These are phyloP conservation scores for Xylariaceae sp. DNA, from an alignment of 2,329 filamentous ascomycete genomes.

Conservation along the genomic window DNA sequence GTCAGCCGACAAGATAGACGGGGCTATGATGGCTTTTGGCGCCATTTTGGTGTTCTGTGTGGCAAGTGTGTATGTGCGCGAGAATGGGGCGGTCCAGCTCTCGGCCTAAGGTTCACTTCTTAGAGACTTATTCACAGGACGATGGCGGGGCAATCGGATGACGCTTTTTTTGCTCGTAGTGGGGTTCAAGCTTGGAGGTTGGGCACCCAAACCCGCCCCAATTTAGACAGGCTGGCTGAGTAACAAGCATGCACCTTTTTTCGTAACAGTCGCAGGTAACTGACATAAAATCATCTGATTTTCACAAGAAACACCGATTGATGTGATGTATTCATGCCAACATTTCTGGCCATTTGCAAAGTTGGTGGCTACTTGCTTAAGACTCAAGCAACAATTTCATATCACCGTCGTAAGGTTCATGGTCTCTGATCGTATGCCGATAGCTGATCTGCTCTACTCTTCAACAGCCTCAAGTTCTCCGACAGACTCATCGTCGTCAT, in stretches of 20 bases:
- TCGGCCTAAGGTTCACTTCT: too few relatives aligned
- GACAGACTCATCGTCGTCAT: slow-evolving; percentile 70
- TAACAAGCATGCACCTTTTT: too few relatives aligned
- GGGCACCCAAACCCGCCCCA: too few relatives aligned
- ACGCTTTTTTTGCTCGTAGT: slow-evolving; percentile 13
- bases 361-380: too few relatives aligned
- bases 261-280: too few relatives aligned
- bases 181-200: slow-evolving; percentile 9
- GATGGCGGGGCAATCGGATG: slow-evolving; percentile 24
- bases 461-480: slow-evolving; percentile 39
- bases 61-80: not conserved
- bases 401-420: not conserved
- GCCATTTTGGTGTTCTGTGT: slow-evolving; percentile 58
- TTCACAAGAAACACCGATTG: too few relatives aligned
- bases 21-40: slow-evolving; percentile 89
- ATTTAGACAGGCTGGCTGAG: too few relatives aligned
- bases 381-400: too few relatives aligned
- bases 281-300: too few relatives aligned
- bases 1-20: slow-evolving; percentile 96
- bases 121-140: slow-evolving; percentile 18
- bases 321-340: too few relatives aligned
- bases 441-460: slow-evolving; percentile 25
- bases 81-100: too few relatives aligned
- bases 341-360: too few relatives aligned
- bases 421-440: not conserved